Evolutionary conservation across 2,329 filamentous ascomycete species (phyloP).

Genomic region (Corinectria fuckeliana): DNA sequence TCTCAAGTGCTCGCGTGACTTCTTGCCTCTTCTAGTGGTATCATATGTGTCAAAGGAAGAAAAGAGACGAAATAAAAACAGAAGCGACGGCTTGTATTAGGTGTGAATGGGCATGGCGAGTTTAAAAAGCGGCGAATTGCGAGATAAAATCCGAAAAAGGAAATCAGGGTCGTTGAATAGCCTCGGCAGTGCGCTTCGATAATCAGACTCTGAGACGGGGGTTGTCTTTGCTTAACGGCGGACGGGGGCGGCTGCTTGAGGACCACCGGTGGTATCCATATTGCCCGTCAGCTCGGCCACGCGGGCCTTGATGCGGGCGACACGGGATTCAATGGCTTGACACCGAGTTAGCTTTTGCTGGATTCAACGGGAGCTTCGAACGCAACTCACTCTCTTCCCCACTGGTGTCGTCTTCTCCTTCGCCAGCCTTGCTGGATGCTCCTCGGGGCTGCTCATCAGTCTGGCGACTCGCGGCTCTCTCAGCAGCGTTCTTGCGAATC

Average conservation of each 20-base stretch:
- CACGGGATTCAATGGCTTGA: conserved; percentile 92
- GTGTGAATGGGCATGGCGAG: conserved; percentile 25
- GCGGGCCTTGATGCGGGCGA: conserved; percentile 95
- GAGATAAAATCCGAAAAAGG: conserved; percentile 20
- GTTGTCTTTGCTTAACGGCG: conserved; percentile 26
- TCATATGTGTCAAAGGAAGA: conserved; percentile 37
- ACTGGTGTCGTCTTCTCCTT: conserved; percentile 86
- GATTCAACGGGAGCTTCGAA: not conserved
- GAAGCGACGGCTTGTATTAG: conserved; percentile 37
- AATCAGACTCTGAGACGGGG: not conserved
- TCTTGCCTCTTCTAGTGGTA: conserved; percentile 41
- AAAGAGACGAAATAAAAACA: conserved; percentile 31
- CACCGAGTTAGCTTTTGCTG: conserved; percentile 29
- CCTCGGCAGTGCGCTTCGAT: conserved; percentile 4
- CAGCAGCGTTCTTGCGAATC: conserved; percentile 92
- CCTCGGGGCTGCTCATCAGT: conserved; percentile 70
- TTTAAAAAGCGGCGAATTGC: conserved; percentile 22
- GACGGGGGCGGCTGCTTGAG: conserved; percentile 36
- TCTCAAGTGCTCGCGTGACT: conserved; percentile 30
- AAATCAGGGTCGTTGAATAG: conserved; percentile 13
- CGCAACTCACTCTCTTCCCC: conserved; percentile 85
- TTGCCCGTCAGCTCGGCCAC: conserved; percentile 92
- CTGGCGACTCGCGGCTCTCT: conserved; percentile 71
- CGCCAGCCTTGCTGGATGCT: conserved; percentile 62
- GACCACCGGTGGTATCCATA: conserved; percentile 65